phyloP scores from a whole-genome alignment of 352 stramenopile species.

The Halophytophthora polymorphica region DNA sequence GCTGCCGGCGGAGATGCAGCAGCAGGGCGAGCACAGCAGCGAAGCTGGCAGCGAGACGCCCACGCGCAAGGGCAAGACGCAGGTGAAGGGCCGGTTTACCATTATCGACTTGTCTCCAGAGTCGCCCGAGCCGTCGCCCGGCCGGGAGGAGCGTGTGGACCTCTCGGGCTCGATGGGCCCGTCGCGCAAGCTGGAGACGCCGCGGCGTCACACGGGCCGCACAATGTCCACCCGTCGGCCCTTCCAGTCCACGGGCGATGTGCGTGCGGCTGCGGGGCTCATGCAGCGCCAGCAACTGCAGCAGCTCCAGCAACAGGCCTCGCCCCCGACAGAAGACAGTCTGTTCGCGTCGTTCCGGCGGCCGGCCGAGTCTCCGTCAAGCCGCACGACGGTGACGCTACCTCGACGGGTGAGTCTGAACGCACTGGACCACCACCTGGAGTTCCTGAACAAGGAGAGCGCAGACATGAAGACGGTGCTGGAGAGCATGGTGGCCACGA shows the following conservation, averaged over 20 bases:
- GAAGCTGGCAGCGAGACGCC: conserved; percentile 17
- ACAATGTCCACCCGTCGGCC: conserved; percentile 18
- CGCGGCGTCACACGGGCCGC: conserved; percentile 12
- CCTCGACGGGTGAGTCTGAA: conserved; percentile 38
- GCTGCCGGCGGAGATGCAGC: conserved; percentile 6
- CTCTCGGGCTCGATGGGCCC: conserved; percentile 23
- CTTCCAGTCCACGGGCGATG: conserved; percentile 28
- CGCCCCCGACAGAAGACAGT: conserved; percentile 8
- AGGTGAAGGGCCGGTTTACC: conserved; percentile 73
- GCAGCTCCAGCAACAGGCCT: conserved; percentile 9
- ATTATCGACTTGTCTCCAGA: conserved; percentile 80
- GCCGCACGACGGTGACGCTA: conserved; percentile 14
- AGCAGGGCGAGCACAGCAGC: conserved; percentile 13
- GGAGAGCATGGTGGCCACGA: conserved; percentile 70
- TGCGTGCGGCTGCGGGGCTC: conserved; percentile 19
- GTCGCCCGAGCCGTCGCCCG: conserved; percentile 29
- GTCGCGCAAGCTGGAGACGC: conserved; percentile 11
- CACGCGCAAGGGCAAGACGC: conserved; percentile 54
- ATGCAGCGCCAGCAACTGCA: conserved; percentile 12
- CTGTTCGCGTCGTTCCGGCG: conserved; percentile 24
- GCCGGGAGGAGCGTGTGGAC: conserved; percentile 14
- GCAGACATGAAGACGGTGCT: conserved; percentile 61
- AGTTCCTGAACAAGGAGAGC: conserved; percentile 68
- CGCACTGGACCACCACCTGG: conserved; percentile 61
- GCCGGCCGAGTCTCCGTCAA: conserved; percentile 10